phyloP scores from a whole-genome alignment of 306 rosid species.

The Pachyrhizus erosus region DNA sequence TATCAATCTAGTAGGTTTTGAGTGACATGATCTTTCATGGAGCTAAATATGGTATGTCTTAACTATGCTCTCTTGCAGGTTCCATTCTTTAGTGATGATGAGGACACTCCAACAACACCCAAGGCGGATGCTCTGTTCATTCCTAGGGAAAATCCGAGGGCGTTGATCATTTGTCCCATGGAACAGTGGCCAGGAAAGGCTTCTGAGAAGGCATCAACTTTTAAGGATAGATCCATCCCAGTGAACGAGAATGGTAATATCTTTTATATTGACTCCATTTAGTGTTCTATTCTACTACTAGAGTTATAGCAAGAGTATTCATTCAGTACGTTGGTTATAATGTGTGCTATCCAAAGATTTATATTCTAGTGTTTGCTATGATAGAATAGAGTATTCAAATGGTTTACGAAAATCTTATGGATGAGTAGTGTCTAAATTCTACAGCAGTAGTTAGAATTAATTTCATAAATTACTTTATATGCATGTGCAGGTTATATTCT shows the following conservation, averaged over 20 bases:
- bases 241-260: slow-evolving; percentile 71
- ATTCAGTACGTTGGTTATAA: not conserved
- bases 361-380: not conserved
- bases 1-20: slow-evolving; percentile 10
- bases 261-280: slow-evolving; percentile 31
- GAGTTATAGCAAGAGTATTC: not conserved
- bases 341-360: not conserved
- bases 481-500: not conserved
- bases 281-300: slow-evolving; percentile 15
- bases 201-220: slow-evolving; percentile 63
- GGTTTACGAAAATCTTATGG: slow-evolving; percentile 6
- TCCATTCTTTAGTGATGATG: slow-evolving; percentile 89
- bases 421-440: not conserved
- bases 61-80: slow-evolving; percentile 58
- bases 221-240: slow-evolving; percentile 53
- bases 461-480: not conserved
- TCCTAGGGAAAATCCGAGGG: slow-evolving; percentile 99
- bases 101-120: slow-evolving; percentile 78
- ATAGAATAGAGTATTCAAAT: not conserved
- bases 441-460: not conserved
- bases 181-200: slow-evolving; percentile 82
- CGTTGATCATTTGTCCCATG: slow-evolving; percentile 80
- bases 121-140: slow-evolving; percentile 93
- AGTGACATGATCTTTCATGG: not conserved
- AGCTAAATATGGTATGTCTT: slow-evolving; percentile 18